phyloP scores from a whole-genome alignment of 768 basidiomycete genomes.

The Asterophora lycoperdoides region DNA sequence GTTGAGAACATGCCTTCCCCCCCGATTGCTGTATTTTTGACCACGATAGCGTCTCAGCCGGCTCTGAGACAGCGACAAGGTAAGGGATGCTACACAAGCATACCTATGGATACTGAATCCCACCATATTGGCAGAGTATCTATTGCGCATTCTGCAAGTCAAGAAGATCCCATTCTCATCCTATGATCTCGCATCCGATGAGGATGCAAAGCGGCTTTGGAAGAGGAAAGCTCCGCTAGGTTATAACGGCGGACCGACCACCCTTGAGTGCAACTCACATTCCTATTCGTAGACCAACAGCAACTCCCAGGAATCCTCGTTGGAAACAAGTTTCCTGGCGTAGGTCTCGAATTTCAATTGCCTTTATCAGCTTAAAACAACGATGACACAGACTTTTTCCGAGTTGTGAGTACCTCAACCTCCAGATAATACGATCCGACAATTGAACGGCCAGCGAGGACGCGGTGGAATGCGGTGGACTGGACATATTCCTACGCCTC shows the following conservation, averaged over 20 bases:
- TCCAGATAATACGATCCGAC: constrained; percentile 7
- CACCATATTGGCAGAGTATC: constrained; percentile 51
- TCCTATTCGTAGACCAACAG: constrained; percentile 57
- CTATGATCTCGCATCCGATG: constrained; percentile 84
- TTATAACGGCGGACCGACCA: constrained; percentile 22
- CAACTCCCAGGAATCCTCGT: constrained; percentile 82
- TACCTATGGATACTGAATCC: neutral
- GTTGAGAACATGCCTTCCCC: constrained; percentile 47
- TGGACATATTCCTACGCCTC: constrained; percentile 65
- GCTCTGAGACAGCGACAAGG: constrained; percentile 78
- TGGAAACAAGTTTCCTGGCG: constrained; percentile 72
- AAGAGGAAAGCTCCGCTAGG: constrained; percentile 73
- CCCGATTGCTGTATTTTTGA: constrained; percentile 78
- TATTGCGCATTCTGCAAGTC: constrained; percentile 77
- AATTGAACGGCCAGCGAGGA: constrained; percentile 53
- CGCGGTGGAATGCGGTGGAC: constrained; percentile 75
- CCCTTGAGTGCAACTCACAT: neutral
- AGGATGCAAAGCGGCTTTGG: constrained; percentile 76
- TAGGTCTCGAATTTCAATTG: constrained; percentile 34
- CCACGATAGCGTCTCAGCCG: constrained; percentile 84
- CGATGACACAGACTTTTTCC: constrained; percentile 50
- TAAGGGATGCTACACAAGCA: neutral
- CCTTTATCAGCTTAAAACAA: constrained; percentile 6
- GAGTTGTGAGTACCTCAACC: constrained; percentile 55
- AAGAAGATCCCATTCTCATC: constrained; percentile 81